Conservation (phyloP, 2,329 filamentous ascomycete species). For the Fusarium pseudograminearum region DNA sequence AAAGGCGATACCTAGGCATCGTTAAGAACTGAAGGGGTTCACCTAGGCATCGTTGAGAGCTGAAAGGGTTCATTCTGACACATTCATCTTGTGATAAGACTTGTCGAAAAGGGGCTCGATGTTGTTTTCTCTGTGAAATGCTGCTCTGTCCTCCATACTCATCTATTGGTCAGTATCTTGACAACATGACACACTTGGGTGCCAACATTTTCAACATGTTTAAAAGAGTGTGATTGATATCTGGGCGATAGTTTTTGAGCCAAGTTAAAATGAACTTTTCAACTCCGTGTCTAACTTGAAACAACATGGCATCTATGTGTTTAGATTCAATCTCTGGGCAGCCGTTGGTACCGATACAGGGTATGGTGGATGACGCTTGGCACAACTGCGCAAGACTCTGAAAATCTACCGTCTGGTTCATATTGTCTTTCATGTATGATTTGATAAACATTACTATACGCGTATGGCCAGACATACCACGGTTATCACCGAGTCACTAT, state of each 20-base stretch:
- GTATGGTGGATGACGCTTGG: neutral
- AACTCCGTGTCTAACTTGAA: neutral
- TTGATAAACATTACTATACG: fast-evolving
- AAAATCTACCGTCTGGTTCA: neutral
- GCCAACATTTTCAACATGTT: neutral
- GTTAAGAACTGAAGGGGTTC: too few relatives aligned
- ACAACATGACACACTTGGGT: neutral
- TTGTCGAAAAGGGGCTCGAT: neutral
- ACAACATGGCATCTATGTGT: neutral
- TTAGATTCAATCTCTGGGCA: neutral
- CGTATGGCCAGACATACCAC: neutral
- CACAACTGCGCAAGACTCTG: neutral
- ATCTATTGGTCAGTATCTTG: neutral
- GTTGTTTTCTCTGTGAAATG: neutral
- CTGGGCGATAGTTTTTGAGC: too few relatives aligned
- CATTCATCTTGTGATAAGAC: neutral
- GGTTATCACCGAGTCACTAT: neutral
- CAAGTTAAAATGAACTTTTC: neutral
- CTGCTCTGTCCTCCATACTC: too few relatives aligned
- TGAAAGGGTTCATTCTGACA: too few relatives aligned
- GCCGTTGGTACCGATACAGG: neutral
- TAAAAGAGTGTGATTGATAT: neutral
- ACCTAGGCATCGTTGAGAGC: too few relatives aligned
- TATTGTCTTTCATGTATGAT: neutral
- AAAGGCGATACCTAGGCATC: too few relatives aligned